Evolutionary conservation across 345 rosid genomes (phyloP), one percentile per base, ranked within the genome.

Genomic region (Pseudoturritis turrita): DNA sequence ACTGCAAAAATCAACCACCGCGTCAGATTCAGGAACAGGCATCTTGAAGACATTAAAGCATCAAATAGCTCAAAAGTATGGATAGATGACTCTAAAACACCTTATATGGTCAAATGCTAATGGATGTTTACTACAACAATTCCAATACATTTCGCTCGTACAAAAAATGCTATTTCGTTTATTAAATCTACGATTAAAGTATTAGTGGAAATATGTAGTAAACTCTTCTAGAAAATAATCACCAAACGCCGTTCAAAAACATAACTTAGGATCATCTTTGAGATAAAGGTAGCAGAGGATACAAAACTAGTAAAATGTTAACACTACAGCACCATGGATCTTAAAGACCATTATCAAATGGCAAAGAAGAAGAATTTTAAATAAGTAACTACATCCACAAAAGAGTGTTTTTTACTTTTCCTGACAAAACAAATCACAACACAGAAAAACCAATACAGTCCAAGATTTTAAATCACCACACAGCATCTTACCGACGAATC

Each of bases 1-100:
- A 95, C 99, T 95, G 97, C 82, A 73, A 58, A 44, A 72, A 71
- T 13, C 36, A 14, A 52, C n/a, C n/a, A n/a, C n/a, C n/a, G n/a
- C n/a, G n/a, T 40, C 44, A 62, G 54, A 28, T 47, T 55, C 65
- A 43, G 21, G 21, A 28, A 47, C 56, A 47, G 40, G 10, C 45
- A 49, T 29, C 7, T 18, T 7, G 23, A 29, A 51, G 44, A 52
- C 33, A 31, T 8, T 13, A 10, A 50, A 39, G 45, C 31, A 65
- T 41, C 39, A 11, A 12, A 53, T 6, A 26, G 17, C 28, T 55
- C 15, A 25, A 35, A 36, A 56, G 17, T 13, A n/a, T 10, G 23
- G 51, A 25, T 22, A 7, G 12, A 37, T 21, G 54, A 52, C 35
- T 31, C 13, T 9, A 8, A 13, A 59, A 59, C 58, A 50, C 61